These are phyloP conservation scores for Lasiosphaeria hispida DNA, from an alignment of 495 filamentous ascomycete species.

Conservation along the genomic window DNA sequence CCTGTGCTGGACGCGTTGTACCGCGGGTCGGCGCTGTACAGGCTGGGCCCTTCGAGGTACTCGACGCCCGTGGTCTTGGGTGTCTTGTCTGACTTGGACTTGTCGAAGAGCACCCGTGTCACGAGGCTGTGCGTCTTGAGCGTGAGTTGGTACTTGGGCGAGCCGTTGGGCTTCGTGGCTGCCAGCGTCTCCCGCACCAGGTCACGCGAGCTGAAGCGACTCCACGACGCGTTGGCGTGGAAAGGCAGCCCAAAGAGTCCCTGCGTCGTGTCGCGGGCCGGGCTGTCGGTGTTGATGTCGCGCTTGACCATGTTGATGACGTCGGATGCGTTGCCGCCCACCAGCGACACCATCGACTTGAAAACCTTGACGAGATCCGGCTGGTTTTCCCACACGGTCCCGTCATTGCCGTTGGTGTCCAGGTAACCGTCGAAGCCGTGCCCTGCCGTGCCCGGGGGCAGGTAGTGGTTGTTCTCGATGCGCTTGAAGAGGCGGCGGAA, in stretches of 20 bases:
- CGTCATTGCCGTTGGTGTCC: slow-evolving; percentile 31
- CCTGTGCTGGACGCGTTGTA: slow-evolving; percentile 30
- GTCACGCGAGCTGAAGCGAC: slow-evolving; percentile 38
- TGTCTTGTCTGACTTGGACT: slow-evolving; percentile 28
- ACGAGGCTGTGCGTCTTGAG: slow-evolving; percentile 55
- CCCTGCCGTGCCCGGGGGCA: slow-evolving; percentile 37
- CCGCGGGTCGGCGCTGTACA: slow-evolving; percentile 57
- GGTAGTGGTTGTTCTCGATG: slow-evolving; percentile 55
- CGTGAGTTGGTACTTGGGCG: slow-evolving; percentile 51
- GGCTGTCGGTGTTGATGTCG: slow-evolving; percentile 50
- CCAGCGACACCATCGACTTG: slow-evolving; percentile 19
- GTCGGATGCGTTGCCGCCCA: slow-evolving; percentile 21
- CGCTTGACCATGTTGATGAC: slow-evolving; percentile 20
- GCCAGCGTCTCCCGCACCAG: slow-evolving; percentile 47
- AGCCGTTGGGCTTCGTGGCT: slow-evolving; percentile 48
- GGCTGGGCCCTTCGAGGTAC: slow-evolving; percentile 54
- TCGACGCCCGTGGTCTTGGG: slow-evolving; percentile 59
- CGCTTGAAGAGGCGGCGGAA: slow-evolving; percentile 47
- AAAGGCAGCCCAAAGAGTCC: slow-evolving; percentile 38
- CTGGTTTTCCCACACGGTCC: slow-evolving; percentile 40
- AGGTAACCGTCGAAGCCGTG: slow-evolving; percentile 61
- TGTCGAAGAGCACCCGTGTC: slow-evolving; percentile 56
- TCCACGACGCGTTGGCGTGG: slow-evolving; percentile 31
- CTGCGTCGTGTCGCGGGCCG: slow-evolving; percentile 25
- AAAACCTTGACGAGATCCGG: slow-evolving; percentile 38